Conservation (phyloP, 106 monocot genomes). For the Dioscorea dumetorum region DNA sequence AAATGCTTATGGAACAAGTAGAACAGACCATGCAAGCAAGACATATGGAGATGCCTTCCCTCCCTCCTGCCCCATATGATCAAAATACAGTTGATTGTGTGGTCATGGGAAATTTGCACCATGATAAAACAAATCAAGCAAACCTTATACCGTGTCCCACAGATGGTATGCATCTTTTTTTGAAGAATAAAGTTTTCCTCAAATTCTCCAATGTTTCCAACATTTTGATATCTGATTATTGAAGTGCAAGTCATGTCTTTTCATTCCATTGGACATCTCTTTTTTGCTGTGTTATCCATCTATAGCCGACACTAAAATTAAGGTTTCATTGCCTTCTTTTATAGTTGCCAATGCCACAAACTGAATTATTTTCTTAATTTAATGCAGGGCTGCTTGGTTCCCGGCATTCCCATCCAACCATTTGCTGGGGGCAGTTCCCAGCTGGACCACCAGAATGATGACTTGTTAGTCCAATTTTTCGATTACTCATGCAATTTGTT, state of each 20-base stretch:
- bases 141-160: constrained; percentile 24
- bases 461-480: neutral
- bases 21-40: constrained; percentile 39
- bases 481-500: neutral
- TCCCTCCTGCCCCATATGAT: constrained; percentile 19
- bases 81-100: constrained; percentile 31
- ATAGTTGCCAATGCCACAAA: neutral
- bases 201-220: neutral
- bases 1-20: constrained; percentile 39
- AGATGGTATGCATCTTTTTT: constrained; percentile 19
- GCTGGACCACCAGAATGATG: constrained; percentile 40
- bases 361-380: neutral
- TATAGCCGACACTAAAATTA: too few relatives aligned
- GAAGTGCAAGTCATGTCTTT: neutral
- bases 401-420: constrained; percentile 24
- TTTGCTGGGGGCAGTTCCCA: constrained; percentile 47
- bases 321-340: too few relatives aligned
- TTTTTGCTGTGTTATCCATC: neutral
- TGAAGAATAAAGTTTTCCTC: neutral
- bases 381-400: constrained; percentile 25
- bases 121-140: constrained; percentile 32
- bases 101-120: constrained; percentile 19
- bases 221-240: neutral
- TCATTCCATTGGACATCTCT: neutral
- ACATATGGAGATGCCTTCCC: constrained; percentile 26